These are phyloP conservation scores for Acanthamoeba culbertsoni DNA, from an alignment of 208 protist species.

Conservation along the genomic window DNA sequence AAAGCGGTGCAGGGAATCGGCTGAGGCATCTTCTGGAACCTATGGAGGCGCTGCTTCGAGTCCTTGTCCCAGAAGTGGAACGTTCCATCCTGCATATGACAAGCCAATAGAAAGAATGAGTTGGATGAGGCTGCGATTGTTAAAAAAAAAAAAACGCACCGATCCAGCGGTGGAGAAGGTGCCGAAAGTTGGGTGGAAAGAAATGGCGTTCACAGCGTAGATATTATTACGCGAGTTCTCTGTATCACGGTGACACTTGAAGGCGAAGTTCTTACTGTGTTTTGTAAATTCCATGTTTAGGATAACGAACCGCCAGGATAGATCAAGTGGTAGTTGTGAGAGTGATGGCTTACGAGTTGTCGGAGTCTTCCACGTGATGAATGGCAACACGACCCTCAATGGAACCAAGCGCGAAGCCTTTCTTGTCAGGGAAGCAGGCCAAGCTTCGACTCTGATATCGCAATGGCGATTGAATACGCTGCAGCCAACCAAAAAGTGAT, in stretches of 20 bases:
- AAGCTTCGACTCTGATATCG: slow-evolving; percentile 71
- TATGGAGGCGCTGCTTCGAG: background rate
- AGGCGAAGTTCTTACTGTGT: slow-evolving; percentile 78
- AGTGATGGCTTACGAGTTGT: background rate
- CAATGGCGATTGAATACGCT: slow-evolving; percentile 41
- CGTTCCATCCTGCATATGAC: background rate
- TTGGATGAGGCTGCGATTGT: slow-evolving; percentile 53
- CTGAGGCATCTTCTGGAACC: background rate
- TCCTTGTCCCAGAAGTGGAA: slow-evolving; percentile 43
- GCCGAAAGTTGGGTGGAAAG: slow-evolving; percentile 75
- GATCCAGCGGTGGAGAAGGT: slow-evolving; percentile 83
- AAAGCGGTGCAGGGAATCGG: background rate
- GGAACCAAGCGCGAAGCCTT: slow-evolving; percentile 77
- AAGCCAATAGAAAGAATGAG: background rate
- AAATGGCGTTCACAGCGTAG: slow-evolving; percentile 81
- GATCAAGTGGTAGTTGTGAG: background rate
- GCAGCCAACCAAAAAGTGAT: background rate
- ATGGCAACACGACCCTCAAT: slow-evolving; percentile 83
- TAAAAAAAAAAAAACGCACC: slow-evolving; percentile 75
- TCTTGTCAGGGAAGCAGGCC: slow-evolving; percentile 62
- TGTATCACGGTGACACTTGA: slow-evolving; percentile 83
- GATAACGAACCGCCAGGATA: too few species aligned
- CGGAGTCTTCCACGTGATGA: slow-evolving; percentile 70
- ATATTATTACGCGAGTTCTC: slow-evolving; percentile 40
- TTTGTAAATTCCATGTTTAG: background rate